These are phyloP conservation scores for Telfairia occidentalis DNA, from an alignment of 331 rosid species.

Conservation along the genomic window DNA sequence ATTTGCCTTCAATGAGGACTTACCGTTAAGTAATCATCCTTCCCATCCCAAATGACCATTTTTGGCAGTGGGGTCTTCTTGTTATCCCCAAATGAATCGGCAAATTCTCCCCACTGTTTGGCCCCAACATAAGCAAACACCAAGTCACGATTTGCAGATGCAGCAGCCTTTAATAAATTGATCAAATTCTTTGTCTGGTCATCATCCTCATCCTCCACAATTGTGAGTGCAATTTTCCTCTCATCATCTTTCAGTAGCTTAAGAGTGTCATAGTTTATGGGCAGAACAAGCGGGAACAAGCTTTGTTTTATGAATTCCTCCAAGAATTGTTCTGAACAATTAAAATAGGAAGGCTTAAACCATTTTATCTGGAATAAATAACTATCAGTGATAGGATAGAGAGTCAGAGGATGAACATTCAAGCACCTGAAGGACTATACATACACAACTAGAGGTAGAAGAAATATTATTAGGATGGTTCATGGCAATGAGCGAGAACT, in stretches of 20 bases:
- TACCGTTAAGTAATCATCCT: constrained; percentile 67
- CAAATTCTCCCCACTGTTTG: constrained; percentile 70
- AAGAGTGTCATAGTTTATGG: constrained; percentile 58
- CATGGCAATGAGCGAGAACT: not conserved
- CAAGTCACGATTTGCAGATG: constrained; percentile 84
- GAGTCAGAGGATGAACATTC: not conserved
- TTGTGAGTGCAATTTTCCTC: constrained; percentile 69
- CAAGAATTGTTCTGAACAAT: constrained; percentile 56
- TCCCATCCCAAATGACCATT: constrained; percentile 80
- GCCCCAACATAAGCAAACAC: constrained; percentile 80
- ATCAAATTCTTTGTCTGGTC: constrained; percentile 53
- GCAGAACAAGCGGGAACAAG: constrained; percentile 63
- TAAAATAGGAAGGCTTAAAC: constrained; percentile 14
- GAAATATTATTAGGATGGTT: not conserved
- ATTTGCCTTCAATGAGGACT: constrained; percentile 18
- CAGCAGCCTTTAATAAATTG: constrained; percentile 75
- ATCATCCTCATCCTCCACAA: constrained; percentile 68
- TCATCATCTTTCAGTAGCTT: constrained; percentile 54
- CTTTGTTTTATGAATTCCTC: constrained; percentile 70
- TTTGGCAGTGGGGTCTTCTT: constrained; percentile 50
- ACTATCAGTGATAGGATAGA: not conserved
- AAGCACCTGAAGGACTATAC: not conserved
- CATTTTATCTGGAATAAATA: not conserved
- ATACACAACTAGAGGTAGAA: not conserved
- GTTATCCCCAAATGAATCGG: constrained; percentile 65